Conservation (phyloP, 2,329 filamentous ascomycete species). For the Aureobasidium sp. region DNA sequence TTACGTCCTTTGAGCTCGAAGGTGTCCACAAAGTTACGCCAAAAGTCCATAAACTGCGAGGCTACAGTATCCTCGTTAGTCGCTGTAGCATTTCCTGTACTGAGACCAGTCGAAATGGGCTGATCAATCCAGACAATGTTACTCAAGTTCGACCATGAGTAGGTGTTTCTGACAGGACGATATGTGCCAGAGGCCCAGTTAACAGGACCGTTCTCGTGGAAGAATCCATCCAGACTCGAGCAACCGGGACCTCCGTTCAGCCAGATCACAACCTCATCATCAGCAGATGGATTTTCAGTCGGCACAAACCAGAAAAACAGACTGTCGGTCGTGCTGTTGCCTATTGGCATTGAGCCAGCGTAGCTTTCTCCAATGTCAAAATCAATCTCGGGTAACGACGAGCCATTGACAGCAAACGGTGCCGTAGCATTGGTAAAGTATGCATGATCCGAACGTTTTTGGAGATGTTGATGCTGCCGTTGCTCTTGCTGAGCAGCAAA, state of each 20-base stretch:
- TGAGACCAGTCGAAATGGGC: slow-evolving; percentile 32
- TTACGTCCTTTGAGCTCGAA: slow-evolving; percentile 57
- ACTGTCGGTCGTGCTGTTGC: slow-evolving; percentile 28
- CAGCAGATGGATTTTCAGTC: slow-evolving; percentile 46
- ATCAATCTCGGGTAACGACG: slow-evolving; percentile 38
- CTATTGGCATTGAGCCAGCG: slow-evolving; percentile 38
- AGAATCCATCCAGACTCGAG: slow-evolving; percentile 46
- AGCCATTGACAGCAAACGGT: slow-evolving; percentile 33
- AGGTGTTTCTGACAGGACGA: slow-evolving; percentile 47
- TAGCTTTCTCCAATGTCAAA: slow-evolving; percentile 51
- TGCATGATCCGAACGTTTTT: not conserved
- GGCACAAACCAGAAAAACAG: slow-evolving; percentile 60
- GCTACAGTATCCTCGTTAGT: slow-evolving; percentile 46
- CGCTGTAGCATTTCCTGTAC: slow-evolving; percentile 32
- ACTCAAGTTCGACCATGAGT: slow-evolving; percentile 67
- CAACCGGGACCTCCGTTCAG: slow-evolving; percentile 46
- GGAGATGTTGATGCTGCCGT: not conserved
- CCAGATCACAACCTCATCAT: slow-evolving; percentile 45
- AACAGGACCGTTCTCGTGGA: slow-evolving; percentile 50
- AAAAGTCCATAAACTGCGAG: slow-evolving; percentile 48
- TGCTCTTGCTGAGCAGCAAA: not conserved
- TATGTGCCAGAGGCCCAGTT: slow-evolving; percentile 48
- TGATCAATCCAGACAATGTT: slow-evolving; percentile 75
- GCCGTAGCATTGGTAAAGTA: slow-evolving; percentile 4
- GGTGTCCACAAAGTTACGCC: slow-evolving; percentile 56